A percentile compares a stretch with the other conserved stretches of the same genome.
phyloP scores from a whole-genome alignment of 1,284 basidiomycete genomes.

The Puccinia triticina region DNA sequence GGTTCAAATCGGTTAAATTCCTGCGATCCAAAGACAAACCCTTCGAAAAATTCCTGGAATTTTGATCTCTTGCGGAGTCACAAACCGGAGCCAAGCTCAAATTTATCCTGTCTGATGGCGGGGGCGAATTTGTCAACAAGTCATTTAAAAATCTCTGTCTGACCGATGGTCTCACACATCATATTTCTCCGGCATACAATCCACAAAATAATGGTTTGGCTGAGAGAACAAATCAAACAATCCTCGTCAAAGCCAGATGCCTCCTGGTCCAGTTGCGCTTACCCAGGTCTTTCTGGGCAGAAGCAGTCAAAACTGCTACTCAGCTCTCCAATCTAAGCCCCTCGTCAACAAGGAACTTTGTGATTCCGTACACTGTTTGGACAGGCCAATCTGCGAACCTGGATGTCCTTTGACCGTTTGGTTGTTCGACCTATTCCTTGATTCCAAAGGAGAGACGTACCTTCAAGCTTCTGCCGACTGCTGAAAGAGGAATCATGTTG shows the following conservation, averaged over 20 bases:
- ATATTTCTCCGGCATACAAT: background rate
- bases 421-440: background rate
- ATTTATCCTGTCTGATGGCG: background rate
- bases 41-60: background rate
- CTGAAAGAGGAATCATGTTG: background rate
- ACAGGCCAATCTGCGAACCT: background rate
- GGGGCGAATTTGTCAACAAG: constrained; percentile 30
- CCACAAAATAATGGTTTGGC: constrained; percentile 25
- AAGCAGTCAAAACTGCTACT: constrained; percentile 13
- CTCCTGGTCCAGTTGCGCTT: background rate
- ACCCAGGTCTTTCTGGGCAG: constrained; percentile 2
- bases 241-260: constrained; percentile 14
- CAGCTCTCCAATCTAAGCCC: background rate
- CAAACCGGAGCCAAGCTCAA: background rate
- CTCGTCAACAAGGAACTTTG: background rate
- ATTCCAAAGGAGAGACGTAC: background rate
- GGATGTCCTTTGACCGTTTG: background rate
- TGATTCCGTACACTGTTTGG: background rate
- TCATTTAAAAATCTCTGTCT: background rate
- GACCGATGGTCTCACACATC: background rate
- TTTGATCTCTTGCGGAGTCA: background rate
- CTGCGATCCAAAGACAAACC: background rate
- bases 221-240: background rate
- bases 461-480: background rate
- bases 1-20: constrained; percentile 4